These are phyloP conservation scores for Cajanus cajan DNA, from an alignment of 306 rosid species.

Conservation along the genomic window DNA sequence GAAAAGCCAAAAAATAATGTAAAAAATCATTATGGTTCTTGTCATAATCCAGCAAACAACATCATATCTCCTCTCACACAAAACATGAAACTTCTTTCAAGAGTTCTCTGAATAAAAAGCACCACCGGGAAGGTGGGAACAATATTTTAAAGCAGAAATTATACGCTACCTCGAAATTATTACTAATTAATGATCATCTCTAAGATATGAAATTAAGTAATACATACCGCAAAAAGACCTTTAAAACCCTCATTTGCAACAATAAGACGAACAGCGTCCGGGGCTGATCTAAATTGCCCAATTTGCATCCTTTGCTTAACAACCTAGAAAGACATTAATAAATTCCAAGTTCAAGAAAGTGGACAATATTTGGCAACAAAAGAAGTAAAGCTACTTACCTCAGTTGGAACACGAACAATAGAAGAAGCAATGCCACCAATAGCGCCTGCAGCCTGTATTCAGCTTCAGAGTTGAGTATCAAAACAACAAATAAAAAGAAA, in stretches of 20 bases:
- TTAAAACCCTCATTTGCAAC: constrained; percentile 51
- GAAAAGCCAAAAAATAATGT: background rate
- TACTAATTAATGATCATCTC: background rate
- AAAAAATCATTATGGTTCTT: background rate
- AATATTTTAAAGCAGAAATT: constrained; percentile 9
- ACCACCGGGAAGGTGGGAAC: background rate
- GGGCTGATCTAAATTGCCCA: constrained; percentile 46
- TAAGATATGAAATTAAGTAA: constrained; percentile 9
- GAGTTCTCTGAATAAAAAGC: background rate
- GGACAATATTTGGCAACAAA: background rate
- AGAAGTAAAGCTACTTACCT: constrained; percentile 44
- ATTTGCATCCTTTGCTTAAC: constrained; percentile 65
- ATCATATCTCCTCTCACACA: background rate
- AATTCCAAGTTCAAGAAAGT: constrained; percentile 26
- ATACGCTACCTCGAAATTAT: background rate
- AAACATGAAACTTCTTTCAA: constrained; percentile 8
- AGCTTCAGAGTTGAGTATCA: constrained; percentile 43
- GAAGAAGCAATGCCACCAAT: constrained; percentile 78
- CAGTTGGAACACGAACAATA: constrained; percentile 80
- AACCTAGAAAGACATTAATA: constrained; percentile 44
- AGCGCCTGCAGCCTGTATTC: constrained; percentile 75
- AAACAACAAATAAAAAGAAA: constrained; percentile 9
- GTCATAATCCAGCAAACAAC: constrained; percentile 1
- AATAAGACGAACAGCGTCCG: constrained; percentile 51
- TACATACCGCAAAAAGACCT: constrained; percentile 74